phyloP scores from a whole-genome alignment of 73 alveolate genomes.

The Blepharisma stoltei region DNA sequence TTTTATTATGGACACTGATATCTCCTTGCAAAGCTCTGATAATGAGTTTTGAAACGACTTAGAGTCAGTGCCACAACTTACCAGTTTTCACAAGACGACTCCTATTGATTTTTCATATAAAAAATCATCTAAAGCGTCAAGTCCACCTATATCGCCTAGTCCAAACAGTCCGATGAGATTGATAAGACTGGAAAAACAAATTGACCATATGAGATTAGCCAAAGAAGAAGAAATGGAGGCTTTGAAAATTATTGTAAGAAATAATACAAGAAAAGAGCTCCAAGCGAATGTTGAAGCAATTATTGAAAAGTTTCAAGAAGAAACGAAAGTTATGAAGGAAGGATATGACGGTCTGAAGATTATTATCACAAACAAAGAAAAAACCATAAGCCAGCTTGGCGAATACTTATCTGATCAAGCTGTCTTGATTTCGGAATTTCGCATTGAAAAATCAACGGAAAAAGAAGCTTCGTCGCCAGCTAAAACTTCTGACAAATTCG shows the following conservation, averaged over 20 bases:
- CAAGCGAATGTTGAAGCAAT: conserved; percentile 5
- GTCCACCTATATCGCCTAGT: too few species aligned
- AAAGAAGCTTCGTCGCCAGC: too few species aligned
- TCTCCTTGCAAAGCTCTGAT: too few species aligned
- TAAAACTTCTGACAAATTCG: too few species aligned
- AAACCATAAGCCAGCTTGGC: not conserved
- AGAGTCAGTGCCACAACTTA: too few species aligned
- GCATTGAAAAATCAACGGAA: not conserved
- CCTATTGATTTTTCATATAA: too few species aligned
- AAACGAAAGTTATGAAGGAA: not conserved
- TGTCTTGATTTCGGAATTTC: not conserved
- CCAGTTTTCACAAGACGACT: too few species aligned
- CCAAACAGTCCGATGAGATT: too few species aligned
- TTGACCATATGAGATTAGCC: not conserved
- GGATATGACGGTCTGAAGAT: not conserved
- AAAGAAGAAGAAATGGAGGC: conserved; percentile 6
- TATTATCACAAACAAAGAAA: not conserved
- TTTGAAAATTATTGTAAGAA: not conserved
- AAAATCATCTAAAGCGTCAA: too few species aligned
- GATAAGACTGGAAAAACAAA: not conserved
- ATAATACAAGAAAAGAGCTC: conserved; percentile 15
- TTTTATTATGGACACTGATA: too few species aligned
- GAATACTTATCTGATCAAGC: conserved; percentile 13
- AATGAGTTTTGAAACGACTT: too few species aligned
- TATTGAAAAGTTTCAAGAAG: conserved; percentile 2